Evolutionary conservation across 208 protist genomes (phyloP), one percentile per base, ranked within the genome.

Genomic region (Spongospora subterranea): DNA sequence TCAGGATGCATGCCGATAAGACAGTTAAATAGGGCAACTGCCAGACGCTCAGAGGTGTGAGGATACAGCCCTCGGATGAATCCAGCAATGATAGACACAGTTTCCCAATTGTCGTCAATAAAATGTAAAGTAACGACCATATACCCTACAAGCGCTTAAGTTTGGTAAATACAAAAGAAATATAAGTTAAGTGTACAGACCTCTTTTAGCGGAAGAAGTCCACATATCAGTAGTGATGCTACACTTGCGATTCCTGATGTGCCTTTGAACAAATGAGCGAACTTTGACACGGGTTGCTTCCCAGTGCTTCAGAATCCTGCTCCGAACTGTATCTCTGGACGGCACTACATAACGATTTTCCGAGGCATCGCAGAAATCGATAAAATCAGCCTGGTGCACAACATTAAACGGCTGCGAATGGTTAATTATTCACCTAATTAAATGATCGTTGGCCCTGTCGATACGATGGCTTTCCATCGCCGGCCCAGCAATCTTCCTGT

Each of bases 71-170:
- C 71, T 20, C 71, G 71, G 35, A 82, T 43, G n/a, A 82, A 82
- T 45, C 17, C 6, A 35, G 35, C 35, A 35, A 82, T 82, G 6
- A 35, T 17, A 82, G n/a, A 43, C 17, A 6, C 11, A 6, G n/a
- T 82, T 43, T 43, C 71, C 71, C 71, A 82, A 82, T 82, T 35
- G 35, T 82, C 71, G n/a, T 82, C 71, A 43, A 82, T 82, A n/a
- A 40, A 82, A n/a, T 82, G 71, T 20, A 82, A 13, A 13, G 71
- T 82, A 43, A 82, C 71, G 17, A 82, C 71, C 71, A 82, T 82
- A 43, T 82, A 82, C 6, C n/a, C n/a, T n/a, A n/a, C n/a, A n/a
- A n/a, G n/a, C n/a, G n/a, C n/a, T n/a, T n/a, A n/a, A n/a, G n/a
- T n/a, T n/a, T n/a, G n/a, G n/a, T n/a, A n/a, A n/a, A n/a, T n/a